A percentile compares a stretch with the other conserved stretches of the same genome.
These are phyloP conservation scores for Populus euphratica DNA, from an alignment of 345 rosid species.

Conservation along the genomic window DNA sequence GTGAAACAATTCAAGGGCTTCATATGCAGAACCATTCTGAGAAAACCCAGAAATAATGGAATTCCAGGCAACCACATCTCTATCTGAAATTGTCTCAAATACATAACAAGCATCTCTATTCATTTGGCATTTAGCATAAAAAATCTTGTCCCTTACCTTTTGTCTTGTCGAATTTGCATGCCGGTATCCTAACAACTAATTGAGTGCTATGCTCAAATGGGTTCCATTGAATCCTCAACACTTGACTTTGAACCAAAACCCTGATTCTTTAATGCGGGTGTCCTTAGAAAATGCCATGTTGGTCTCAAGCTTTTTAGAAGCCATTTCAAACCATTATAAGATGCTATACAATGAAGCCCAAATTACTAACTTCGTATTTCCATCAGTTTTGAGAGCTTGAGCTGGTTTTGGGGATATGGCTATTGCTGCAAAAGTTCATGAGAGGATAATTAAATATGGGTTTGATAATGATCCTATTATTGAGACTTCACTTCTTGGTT, in stretches of 20 bases:
- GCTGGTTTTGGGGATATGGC: slow-evolving; percentile 48
- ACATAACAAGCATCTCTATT: slow-evolving; percentile 28
- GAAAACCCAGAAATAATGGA: slow-evolving; percentile 50
- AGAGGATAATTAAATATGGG: slow-evolving; percentile 62
- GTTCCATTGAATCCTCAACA: slow-evolving; percentile 49
- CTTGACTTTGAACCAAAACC: slow-evolving; percentile 47
- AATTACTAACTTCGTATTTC: slow-evolving; percentile 52
- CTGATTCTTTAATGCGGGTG: slow-evolving; percentile 93
- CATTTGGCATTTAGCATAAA: slow-evolving; percentile 49
- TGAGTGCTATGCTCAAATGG: slow-evolving; percentile 66
- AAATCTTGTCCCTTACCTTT: too few species aligned
- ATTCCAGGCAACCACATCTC: slow-evolving; percentile 57
- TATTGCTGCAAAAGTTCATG: slow-evolving; percentile 54
- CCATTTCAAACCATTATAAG: slow-evolving; percentile 51
- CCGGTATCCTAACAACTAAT: too few species aligned
- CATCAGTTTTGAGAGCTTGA: slow-evolving; percentile 83
- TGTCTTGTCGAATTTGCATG: too few species aligned
- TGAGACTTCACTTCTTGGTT: slow-evolving; percentile 56
- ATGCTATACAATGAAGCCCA: slow-evolving; percentile 36
- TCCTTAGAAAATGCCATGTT: slow-evolving; percentile 78
- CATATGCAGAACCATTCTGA: slow-evolving; percentile 37
- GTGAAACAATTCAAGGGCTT: slow-evolving; percentile 46
- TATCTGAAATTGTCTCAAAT: slow-evolving; percentile 36
- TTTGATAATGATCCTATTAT: slow-evolving; percentile 49
- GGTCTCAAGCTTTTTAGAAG: slow-evolving; percentile 44